Evolutionary conservation across 371 early-diverging fungal genomes (phyloP).

Genomic region (Dinochytrium kinnereticum): DNA sequence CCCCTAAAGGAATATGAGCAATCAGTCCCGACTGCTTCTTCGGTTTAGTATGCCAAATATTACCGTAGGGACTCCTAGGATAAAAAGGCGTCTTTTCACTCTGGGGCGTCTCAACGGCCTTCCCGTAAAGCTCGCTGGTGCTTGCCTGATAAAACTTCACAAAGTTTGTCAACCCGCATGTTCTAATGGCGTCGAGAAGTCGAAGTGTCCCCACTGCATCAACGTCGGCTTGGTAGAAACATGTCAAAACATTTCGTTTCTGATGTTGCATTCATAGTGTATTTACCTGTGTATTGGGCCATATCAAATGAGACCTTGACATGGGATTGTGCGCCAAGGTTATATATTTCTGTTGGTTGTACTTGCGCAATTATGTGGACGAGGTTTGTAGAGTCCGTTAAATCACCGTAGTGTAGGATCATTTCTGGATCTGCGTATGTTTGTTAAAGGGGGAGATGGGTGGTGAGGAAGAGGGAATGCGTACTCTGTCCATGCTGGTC

Average conservation of each 20-base stretch:
- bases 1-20: too few relatives aligned
- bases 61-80: conserved; percentile 84
- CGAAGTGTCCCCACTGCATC: conserved; percentile 84
- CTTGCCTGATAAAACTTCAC: conserved; percentile 86
- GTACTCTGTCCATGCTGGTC: conserved; percentile 66
- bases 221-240: conserved; percentile 59
- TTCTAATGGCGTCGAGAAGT: conserved; percentile 81
- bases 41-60: not conserved
- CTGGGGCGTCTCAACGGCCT: conserved; percentile 81
- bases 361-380: conserved; percentile 78
- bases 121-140: conserved; percentile 83
- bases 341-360: conserved; percentile 81
- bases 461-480: not conserved
- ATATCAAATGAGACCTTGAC: conserved; percentile 90
- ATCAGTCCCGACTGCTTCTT: too few relatives aligned
- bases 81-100: conserved; percentile 87
- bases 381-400: conserved; percentile 82
- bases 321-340: conserved; percentile 69
- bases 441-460: too few relatives aligned
- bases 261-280: not conserved
- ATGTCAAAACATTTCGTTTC: not conserved
- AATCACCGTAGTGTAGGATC: conserved; percentile 84
- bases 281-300: conserved; percentile 82
- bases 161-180: conserved; percentile 72
- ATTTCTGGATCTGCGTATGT: too few relatives aligned